These are phyloP conservation scores for Leucocoprinus birnbaumii DNA, from an alignment of 768 basidiomycete genomes.

Conservation along the genomic window DNA sequence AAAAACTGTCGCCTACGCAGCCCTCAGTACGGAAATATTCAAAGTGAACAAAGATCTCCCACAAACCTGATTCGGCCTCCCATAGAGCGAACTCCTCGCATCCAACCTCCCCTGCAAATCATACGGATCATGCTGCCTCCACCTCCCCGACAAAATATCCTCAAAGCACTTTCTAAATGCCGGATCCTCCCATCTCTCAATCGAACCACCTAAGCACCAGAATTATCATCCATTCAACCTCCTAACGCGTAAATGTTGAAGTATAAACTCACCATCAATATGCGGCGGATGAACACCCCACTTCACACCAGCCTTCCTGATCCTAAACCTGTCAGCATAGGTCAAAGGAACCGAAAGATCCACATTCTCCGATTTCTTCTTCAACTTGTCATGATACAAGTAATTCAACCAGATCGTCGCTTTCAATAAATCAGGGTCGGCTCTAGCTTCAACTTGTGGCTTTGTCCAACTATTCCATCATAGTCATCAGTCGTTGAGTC, in stretches of 20 bases:
- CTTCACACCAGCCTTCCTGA: constrained; percentile 59
- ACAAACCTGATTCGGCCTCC: constrained; percentile 47
- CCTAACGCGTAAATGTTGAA: background rate
- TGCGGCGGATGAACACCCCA: constrained; percentile 50
- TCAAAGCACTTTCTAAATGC: constrained; percentile 56
- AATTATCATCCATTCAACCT: background rate
- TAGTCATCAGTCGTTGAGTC: no score
- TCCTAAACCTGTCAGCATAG: constrained; percentile 75
- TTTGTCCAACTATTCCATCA: constrained; percentile 5
- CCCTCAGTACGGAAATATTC: background rate
- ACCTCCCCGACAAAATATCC: constrained; percentile 58
- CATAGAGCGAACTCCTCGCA: constrained; percentile 63
- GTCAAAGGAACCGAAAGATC: constrained; percentile 43
- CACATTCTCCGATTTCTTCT: constrained; percentile 26
- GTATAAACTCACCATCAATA: constrained; percentile 32
- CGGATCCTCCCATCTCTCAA: constrained; percentile 75
- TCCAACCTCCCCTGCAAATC: constrained; percentile 56
- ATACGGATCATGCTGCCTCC: constrained; percentile 67
- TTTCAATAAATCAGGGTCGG: constrained; percentile 63
- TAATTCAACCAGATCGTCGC: constrained; percentile 60
- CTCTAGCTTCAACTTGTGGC: constrained; percentile 63
- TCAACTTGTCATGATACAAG: constrained; percentile 48
- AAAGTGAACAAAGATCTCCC: background rate
- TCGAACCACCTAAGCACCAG: constrained; percentile 21
- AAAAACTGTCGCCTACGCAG: constrained; percentile 42